Base-by-base conservation (phyloP, 345 rosid species). In the Arabidopsis suecica region DNA sequence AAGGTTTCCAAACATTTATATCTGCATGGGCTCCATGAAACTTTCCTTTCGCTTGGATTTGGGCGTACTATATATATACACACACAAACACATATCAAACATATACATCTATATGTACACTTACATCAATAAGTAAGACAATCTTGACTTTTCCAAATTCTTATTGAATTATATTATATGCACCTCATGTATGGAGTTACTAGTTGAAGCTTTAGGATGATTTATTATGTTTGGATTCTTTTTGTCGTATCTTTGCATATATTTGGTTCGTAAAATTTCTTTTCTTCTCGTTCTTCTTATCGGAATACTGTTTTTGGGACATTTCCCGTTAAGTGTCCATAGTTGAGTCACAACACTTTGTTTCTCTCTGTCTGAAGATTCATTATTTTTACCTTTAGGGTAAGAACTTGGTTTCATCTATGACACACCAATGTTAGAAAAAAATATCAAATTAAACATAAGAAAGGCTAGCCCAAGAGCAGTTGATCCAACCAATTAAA, bases 1-100 rank as follows among this genome's bases (percentile, higher is more conserved):
- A 20, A 12, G 66, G 65, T 7, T 34, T 58, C 58, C 66, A 70
- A 25, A 58, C 58, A 6, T 70, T 70, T 70, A 70, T 47, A 3
- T 1, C 0, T 0, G 66, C 18, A 13, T 9, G 1, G 7, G 36
- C 16, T 70, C 58, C 74, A 45, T 34, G 56, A 70, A 70, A 70
- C 7, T 5, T 58, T 45, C 2, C 59, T 1, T 3, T 1, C 0
- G 34, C 9, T 14, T 6, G 0, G 7, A 41, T 13, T 28, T 2
- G 0, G 1, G 74, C 74, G 6, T 70, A 9, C 74, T 70, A 20
- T 18, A 32, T 16, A 42, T 67, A 3, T 1, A 23, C 36, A 68
- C 10, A 32, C 2, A 44, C 2, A 23, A 69, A 48, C 11, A 33
- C 9, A 38, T 18, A 82, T 16, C 32, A 23, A 23, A 23, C 25